Base-by-base conservation (phyloP, 1,139 yeast species). In the Debaryomyces fabryi region DNA sequence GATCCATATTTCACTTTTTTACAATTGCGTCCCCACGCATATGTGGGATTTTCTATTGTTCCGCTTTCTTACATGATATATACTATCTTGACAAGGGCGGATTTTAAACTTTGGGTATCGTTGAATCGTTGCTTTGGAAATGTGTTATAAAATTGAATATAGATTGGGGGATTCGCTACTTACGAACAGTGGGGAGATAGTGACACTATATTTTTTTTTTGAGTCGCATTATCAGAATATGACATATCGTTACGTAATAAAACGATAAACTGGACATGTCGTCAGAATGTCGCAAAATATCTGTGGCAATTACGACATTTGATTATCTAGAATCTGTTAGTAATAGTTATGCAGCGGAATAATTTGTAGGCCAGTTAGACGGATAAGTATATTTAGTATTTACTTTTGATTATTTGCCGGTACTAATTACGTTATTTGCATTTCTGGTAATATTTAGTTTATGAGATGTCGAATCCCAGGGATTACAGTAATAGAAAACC, bases 291-390 rank as follows among this genome's bases (percentile, higher is more conserved):
- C 38, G 25, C 38, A 36, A 7, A 21, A 30, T 40, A 37, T 20
- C 43, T 40, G 43, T 40, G 43, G 43, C 43, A 40, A 40, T n/a
- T 13, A 30, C 43, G 43, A 40, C 43, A 40, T 40, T 30, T 30
- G 35, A 40, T 40, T 40, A 40, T 40, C 43, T 18, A 32, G 16
- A 7, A 40, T 16, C 13, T 16, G 25, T 13, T 30, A 30, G 36
- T 20, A 20, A 20, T 30, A 40, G 36, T 40, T 30, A 20, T 20
- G 27, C 42, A 40, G 29, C 20, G 35, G 36, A 9, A 20, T 35
- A 25, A 20, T 35, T 20, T 21, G 13, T 20, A 34, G 24, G 12
- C 35, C 12, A 21, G 6, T 20, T 35, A 35, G 15, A 13, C 25
- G 16, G 38, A 20, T 20, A 12, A 35, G 25, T 15, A 16, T 21